Base-by-base conservation (phyloP, 2,329 filamentous ascomycete species). In the Myriangium duriaei region DNA sequence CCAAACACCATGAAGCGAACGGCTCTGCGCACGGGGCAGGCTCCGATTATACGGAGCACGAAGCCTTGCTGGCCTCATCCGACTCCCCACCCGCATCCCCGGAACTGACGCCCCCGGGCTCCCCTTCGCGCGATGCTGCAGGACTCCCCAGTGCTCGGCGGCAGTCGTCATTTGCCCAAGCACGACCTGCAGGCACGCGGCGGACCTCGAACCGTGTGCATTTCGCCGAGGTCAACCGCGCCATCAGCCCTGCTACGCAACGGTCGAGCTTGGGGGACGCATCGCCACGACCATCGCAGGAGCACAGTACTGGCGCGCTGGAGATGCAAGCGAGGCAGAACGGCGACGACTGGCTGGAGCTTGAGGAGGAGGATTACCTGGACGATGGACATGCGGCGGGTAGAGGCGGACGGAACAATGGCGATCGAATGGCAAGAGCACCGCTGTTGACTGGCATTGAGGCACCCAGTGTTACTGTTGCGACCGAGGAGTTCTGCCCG, bases 401-500 rank as follows among this genome's bases (percentile, higher is more conserved):
- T 36, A 49, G 49, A 16, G 55, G 60, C 30, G 49, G 52, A 21
- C 48, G 55, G 38, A 50, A 60, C 37, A 58, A 64, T 33, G 55
- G 60, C 34, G 64, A 64, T 15, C 72, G 75, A 48, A 30, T n/a
- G 30, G 30, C 17, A 14, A 58, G 68, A 42, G 64, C 73, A 42
- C 85, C 85, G 39, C 70, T 93, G 37, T 68, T 94, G 45, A 91
- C 83, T 5, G 76, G 78, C 45, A 84, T 92, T 45, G 81, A 91
- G 59, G 83, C 83, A 1, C 86, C 87, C 1, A 81, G 80, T 44
- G 71, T 81, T 32, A 77, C 83, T 9, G 62, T 93, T 33, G 83
- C 68, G 63, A 79, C 60, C 48, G 65, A 65, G 16, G 68, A 74
- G 39, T 51, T 61, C 2, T 61, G 71, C 42, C 68, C 73, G 49